Evolutionary conservation across 257 asterid genomes (phyloP).

Genomic region (Solanum paucissectum): DNA sequence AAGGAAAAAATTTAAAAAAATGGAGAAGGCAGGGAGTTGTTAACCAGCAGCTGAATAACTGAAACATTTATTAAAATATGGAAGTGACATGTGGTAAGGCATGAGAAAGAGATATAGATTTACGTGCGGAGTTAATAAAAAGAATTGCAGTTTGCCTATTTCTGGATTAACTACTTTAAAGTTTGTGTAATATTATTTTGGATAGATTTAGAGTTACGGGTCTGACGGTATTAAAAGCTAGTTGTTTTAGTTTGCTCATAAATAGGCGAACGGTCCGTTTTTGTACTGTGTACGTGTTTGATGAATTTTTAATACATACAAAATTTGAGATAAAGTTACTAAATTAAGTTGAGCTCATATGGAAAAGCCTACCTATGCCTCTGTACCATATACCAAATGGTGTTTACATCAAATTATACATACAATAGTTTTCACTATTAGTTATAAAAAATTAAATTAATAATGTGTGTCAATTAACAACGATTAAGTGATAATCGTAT

Average conservation of each 20-base stretch:
- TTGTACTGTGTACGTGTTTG: background rate
- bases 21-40: constrained; percentile 1
- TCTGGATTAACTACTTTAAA: too few relatives aligned
- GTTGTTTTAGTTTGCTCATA: too few relatives aligned
- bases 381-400: background rate
- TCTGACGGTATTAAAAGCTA: too few relatives aligned
- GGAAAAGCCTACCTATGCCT: background rate
- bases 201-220: too few relatives aligned
- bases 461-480: background rate
- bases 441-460: background rate
- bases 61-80: background rate
- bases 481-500: background rate
- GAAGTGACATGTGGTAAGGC: background rate
- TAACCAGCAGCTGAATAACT: constrained; percentile 3
- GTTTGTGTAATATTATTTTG: too few relatives aligned
- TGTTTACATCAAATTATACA: background rate
- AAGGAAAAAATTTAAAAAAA: background rate
- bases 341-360: background rate
- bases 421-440: background rate
- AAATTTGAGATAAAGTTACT: background rate
- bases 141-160: too few relatives aligned
- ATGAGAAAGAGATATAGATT: too few relatives aligned
- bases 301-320: background rate
- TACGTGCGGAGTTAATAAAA: too few relatives aligned
- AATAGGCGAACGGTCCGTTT: accelerated